Conservation (phyloP, 2,329 filamentous ascomycete species). For the Dothideomycetes sp. region DNA sequence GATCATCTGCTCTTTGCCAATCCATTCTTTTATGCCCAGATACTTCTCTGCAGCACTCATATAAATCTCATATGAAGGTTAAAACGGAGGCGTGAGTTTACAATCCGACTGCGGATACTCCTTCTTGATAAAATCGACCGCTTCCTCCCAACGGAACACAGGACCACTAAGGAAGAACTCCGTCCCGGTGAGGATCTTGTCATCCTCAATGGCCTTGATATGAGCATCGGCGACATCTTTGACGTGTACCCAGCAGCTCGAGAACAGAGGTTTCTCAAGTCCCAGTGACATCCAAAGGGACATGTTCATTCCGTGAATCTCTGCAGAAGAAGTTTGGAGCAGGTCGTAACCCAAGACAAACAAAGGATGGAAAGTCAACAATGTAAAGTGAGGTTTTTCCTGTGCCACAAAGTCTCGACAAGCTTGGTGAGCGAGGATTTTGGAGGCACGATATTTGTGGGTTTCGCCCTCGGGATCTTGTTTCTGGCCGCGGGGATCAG, state of each 20-base stretch:
- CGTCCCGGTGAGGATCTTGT: slow-evolving; percentile 13
- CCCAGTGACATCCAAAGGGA: slow-evolving; percentile 14
- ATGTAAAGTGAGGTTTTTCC: slow-evolving; percentile 19
- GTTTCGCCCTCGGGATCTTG: slow-evolving; percentile 21
- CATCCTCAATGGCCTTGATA: slow-evolving; percentile 17
- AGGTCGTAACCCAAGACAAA: slow-evolving; percentile 22
- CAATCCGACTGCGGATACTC: slow-evolving; percentile 16
- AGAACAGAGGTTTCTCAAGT: slow-evolving; percentile 15
- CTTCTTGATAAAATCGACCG: slow-evolving; percentile 16
- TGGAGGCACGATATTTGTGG: slow-evolving; percentile 16
- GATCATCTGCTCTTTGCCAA: background rate
- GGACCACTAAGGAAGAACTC: slow-evolving; percentile 15
- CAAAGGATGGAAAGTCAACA: slow-evolving; percentile 22
- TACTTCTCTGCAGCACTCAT: background rate
- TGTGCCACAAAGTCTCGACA: slow-evolving; percentile 18
- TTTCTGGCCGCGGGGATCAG: slow-evolving; percentile 7
- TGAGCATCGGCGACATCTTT: slow-evolving; percentile 24
- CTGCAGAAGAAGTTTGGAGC: slow-evolving; percentile 16
- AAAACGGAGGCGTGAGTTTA: slow-evolving; percentile 9
- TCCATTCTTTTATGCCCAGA: slow-evolving; percentile 1
- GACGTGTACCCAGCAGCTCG: slow-evolving; percentile 19
- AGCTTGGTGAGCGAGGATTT: slow-evolving; percentile 24
- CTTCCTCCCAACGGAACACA: slow-evolving; percentile 16
- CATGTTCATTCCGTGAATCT: slow-evolving; percentile 19
- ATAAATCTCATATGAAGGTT: background rate